Evolutionary conservation across 2,329 filamentous ascomycete species (phyloP).

Genomic region (Cercospora sesami): DNA sequence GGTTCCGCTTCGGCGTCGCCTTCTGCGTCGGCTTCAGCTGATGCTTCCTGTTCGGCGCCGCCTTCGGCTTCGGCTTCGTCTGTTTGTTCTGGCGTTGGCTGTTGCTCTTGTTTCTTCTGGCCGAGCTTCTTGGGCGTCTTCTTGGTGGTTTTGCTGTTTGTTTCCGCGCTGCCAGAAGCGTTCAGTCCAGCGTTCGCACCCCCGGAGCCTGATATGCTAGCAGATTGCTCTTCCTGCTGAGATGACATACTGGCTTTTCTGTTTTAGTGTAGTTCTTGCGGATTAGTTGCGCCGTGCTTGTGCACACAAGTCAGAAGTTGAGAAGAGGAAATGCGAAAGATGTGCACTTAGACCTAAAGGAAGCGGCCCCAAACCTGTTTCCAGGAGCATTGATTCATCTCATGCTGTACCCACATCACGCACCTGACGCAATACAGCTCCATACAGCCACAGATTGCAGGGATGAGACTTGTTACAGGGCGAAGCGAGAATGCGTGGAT

Average conservation of each 20-base stretch:
- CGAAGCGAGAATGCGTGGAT: constrained; percentile 11
- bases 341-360: constrained; percentile 17
- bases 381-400: constrained; percentile 17
- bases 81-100: constrained; percentile 48
- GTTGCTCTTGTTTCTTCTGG: constrained; percentile 48
- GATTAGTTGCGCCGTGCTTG: constrained; percentile 7
- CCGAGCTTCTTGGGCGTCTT: constrained; percentile 54
- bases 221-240: constrained; percentile 29
- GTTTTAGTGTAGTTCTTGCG: neutral
- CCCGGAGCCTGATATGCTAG: constrained; percentile 30
- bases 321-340: constrained; percentile 15
- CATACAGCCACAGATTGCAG: constrained; percentile 29
- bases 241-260: constrained; percentile 26
- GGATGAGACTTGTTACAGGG: constrained; percentile 17
- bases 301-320: neutral
- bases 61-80: constrained; percentile 49
- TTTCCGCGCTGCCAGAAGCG: constrained; percentile 34
- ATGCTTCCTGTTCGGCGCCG: constrained; percentile 35
- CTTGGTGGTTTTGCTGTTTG: constrained; percentile 45
- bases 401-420: constrained; percentile 22
- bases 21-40: constrained; percentile 44
- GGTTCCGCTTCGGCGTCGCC: constrained; percentile 40
- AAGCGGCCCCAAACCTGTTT: constrained; percentile 32
- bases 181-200: constrained; percentile 34
- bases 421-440: constrained; percentile 30